phyloP scores from a whole-genome alignment of 306 rosid genomes.

The Pyrus bretschneideri region DNA sequence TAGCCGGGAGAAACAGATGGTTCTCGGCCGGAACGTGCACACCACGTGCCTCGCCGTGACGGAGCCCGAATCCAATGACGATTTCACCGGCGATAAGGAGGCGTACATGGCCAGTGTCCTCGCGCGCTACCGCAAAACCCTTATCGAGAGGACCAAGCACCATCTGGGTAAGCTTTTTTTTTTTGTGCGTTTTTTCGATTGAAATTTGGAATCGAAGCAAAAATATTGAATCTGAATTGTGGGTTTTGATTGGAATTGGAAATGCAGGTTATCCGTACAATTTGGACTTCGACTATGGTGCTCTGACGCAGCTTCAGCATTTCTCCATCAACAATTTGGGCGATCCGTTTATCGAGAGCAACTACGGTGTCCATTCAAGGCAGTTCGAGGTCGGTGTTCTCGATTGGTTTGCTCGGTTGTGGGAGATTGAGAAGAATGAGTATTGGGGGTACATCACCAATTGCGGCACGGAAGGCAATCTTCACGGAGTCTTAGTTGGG shows the following conservation, averaged over 20 bases:
- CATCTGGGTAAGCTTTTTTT: conserved; percentile 49
- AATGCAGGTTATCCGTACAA: conserved; percentile 74
- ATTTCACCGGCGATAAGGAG: conserved; percentile 68
- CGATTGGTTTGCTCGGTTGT: conserved; percentile 94
- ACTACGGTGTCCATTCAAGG: conserved; percentile 90
- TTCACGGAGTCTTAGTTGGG: conserved; percentile 83
- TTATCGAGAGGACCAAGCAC: conserved; percentile 57
- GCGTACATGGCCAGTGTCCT: conserved; percentile 80
- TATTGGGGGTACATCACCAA: conserved; percentile 99
- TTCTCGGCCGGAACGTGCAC: conserved; percentile 61
- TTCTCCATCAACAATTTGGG: conserved; percentile 95
- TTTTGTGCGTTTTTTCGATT: not conserved
- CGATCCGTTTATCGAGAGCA: conserved; percentile 95
- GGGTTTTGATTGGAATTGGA: not conserved
- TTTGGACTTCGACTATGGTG: conserved; percentile 96
- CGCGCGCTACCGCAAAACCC: conserved; percentile 56
- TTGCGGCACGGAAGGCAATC: conserved; percentile 98
- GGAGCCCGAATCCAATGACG: conserved; percentile 75
- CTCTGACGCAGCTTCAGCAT: conserved; percentile 77
- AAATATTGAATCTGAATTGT: not conserved
- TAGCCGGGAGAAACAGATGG: conserved; percentile 34
- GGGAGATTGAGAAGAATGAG: conserved; percentile 88
- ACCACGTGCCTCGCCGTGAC: conserved; percentile 54
- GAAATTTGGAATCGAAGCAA: not conserved
- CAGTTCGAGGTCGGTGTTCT: conserved; percentile 92